phyloP scores from a whole-genome alignment of 805 yeast species.

The Teunomyces pallodes region DNA sequence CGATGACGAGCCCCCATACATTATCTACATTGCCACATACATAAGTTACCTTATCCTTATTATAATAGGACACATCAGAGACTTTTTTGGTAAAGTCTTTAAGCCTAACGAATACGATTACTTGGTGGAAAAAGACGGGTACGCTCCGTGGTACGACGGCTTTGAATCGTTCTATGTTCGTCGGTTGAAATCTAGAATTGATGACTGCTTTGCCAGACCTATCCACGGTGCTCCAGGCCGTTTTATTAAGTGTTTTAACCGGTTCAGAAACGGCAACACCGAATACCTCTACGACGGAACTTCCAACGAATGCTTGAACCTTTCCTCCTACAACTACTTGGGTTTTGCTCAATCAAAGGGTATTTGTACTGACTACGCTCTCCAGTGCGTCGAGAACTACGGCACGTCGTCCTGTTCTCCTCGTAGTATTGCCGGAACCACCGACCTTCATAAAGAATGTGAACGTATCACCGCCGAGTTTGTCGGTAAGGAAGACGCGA shows the following conservation, averaged over 20 bases:
- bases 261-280: conserved; percentile 66
- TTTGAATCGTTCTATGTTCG: conserved; percentile 93
- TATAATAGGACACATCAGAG: conserved; percentile 86
- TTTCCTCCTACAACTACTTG: conserved; percentile 88
- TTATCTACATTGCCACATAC: conserved; percentile 76
- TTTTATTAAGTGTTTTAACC: conserved; percentile 74
- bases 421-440: conserved; percentile 69
- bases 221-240: conserved; percentile 98
- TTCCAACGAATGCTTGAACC: conserved; percentile 73
- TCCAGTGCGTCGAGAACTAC: conserved; percentile 57
- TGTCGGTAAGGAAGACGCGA: conserved; percentile 85
- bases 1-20: conserved; percentile 85
- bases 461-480: conserved; percentile 79
- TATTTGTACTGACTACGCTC: conserved; percentile 77
- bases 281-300: conserved; percentile 74
- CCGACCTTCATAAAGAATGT: conserved; percentile 68
- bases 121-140: conserved; percentile 76
- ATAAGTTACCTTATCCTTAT: conserved; percentile 80
- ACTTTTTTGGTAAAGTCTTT: conserved; percentile 77
- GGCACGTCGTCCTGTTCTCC: conserved; percentile 84
- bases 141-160: conserved; percentile 93
- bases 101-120: conserved; percentile 63
- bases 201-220: conserved; percentile 93
- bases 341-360: conserved; percentile 98
- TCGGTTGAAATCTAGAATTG: conserved; percentile 84